These are phyloP conservation scores for Piper betle DNA, from an alignment of 164 flowering plant species.

Conservation along the genomic window DNA sequence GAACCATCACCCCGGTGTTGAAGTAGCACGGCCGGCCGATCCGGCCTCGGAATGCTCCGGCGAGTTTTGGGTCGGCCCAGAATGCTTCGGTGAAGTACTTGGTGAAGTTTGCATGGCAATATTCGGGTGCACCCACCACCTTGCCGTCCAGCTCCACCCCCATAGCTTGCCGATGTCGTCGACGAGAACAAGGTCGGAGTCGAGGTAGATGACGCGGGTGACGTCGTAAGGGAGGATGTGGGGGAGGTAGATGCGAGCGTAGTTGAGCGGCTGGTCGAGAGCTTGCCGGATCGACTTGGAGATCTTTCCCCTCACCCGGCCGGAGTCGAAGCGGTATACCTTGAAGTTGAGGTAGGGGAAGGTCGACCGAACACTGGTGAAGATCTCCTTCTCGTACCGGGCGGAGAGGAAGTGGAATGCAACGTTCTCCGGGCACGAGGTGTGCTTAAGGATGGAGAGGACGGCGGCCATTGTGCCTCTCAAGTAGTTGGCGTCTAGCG, in stretches of 20 bases:
- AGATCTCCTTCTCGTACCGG: conserved; percentile 17
- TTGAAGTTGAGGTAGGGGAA: conserved; percentile 57
- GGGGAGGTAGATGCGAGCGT: conserved; percentile 55
- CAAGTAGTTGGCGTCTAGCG: conserved; percentile 56
- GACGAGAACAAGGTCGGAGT: conserved; percentile 56
- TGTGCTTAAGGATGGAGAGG: conserved; percentile 51
- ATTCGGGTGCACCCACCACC: conserved; percentile 62
- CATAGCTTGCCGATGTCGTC: conserved; percentile 48
- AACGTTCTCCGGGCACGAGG: conserved; percentile 59
- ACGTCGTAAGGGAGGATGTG: conserved; percentile 41
- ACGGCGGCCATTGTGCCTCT: conserved; percentile 69
- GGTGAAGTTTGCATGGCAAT: conserved; percentile 56
- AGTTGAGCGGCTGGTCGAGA: conserved; percentile 61
- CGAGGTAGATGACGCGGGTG: conserved; percentile 49
- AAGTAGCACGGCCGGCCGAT: conserved; percentile 37
- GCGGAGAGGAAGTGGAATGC: conserved; percentile 49
- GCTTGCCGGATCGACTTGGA: conserved; percentile 62
- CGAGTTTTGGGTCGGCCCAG: conserved; percentile 34
- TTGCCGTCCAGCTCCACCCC: conserved; percentile 43
- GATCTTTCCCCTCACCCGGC: conserved; percentile 36
- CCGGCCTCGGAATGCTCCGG: conserved; percentile 32
- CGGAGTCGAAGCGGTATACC: conserved; percentile 36
- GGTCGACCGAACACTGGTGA: conserved; percentile 29
- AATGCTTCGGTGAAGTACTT: conserved; percentile 40
- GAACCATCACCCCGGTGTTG: conserved; percentile 66